Evolutionary conservation across 495 filamentous ascomycete species (phyloP), one percentile per base, ranked within the genome.

Genomic region (Podospora conica): DNA sequence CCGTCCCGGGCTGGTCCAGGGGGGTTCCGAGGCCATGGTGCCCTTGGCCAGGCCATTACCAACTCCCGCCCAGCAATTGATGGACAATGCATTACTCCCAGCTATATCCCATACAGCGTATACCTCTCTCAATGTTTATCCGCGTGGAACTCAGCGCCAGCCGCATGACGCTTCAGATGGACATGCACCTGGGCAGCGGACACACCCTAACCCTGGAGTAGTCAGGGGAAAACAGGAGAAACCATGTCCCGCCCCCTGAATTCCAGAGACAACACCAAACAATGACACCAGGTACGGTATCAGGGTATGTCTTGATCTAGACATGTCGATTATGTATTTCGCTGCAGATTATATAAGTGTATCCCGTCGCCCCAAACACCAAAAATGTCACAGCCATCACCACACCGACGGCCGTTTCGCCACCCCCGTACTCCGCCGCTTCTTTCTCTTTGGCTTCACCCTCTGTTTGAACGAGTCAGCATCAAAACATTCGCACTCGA

Each of bases 391-490:
- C 61, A 3, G 25, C 48, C 22, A 12, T 67, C 61, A 73, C 74
- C 74, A 75, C 9, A 71, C 67, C 12, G 70, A 68, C 48, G 25
- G 66, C 53, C 63, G 68, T 28, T 31, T 60, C 61, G 65, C 60
- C 58, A 63, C 53, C 69, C 22, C 21, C 65, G 33, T 56, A 56
- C 55, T 54, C 58, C 27, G 63, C 24, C 68, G 54, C 66, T 63
- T 71, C 56, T 68, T 66, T 28, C 62, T 71, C 67, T 71, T 76
- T 12, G 74, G 74, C 56, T 70, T 76, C 25, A 70, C 66, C 29
- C 74, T 68, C 74, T 74, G 65, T 24, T 24, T 15, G 9, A n/a
- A 40, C 28, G 23, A 28, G 59, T 61, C 33, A 31, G 59, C 59
- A 23, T 15, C 29, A 15, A 28, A 59, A 53, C 20, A 65, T 11